Conservation (phyloP, 2,329 filamentous ascomycete genomes). For the Ceratocystis albifundus region DNA sequence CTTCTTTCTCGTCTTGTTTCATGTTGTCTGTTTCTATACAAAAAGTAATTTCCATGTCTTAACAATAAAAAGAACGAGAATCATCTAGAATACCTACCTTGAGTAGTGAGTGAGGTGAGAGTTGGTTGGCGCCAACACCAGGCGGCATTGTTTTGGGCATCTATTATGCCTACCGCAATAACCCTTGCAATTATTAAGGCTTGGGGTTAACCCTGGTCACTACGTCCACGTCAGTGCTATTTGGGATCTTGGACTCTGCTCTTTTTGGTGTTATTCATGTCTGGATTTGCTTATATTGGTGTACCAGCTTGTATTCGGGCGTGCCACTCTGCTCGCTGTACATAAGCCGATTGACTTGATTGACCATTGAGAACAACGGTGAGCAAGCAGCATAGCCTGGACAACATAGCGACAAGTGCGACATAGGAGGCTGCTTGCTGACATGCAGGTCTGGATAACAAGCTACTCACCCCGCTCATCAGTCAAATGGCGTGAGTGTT, state of each 20-base stretch:
- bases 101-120: no score
- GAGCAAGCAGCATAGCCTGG: background rate
- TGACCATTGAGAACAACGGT: background rate
- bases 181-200: no score
- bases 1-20: background rate
- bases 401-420: background rate
- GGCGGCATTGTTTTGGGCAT: no score
- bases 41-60: background rate
- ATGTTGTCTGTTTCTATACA: background rate
- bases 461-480: background rate
- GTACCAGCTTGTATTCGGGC: background rate
- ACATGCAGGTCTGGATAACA: conserved; percentile 7
- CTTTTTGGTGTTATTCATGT: no score
- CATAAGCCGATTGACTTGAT: background rate
- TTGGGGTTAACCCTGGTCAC: no score
- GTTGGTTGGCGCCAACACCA: no score
- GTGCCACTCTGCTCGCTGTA: background rate
- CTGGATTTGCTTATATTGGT: background rate
- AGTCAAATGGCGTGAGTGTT: background rate
- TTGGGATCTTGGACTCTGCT: no score
- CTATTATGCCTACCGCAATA: no score
- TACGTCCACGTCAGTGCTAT: no score
- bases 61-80: background rate
- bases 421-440: background rate
- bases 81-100: no score